Evolutionary conservation across 2,329 filamentous ascomycete genomes (phyloP), one percentile per base, ranked within the genome.

Genomic region (Trichoderma sp.): DNA sequence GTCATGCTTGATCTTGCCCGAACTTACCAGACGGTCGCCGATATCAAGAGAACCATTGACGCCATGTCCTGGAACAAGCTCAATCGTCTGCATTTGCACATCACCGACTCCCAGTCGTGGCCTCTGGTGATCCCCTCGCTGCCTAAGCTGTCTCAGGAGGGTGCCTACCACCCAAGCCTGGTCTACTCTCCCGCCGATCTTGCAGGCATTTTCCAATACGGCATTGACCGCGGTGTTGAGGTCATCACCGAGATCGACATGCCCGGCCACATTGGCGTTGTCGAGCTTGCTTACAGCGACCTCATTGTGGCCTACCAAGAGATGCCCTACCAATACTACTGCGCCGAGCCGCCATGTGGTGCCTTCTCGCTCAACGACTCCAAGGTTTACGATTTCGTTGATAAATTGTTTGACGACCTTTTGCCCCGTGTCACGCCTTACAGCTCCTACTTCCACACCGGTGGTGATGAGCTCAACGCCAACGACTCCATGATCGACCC

Each of bases 21-120:
- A 69, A 90, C 89, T 75, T 95, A 85, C 80, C 92, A 90, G 78
- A 84, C 87, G 1, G 81, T 92, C 32, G 77, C 83, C 6, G 87
- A 91, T 74, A 89, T 97, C 73, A 84, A 89, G 75, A 88, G 89
- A 61, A 92, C 89, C 67, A 91, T 97, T 72, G 91, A 96, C 75
- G 91, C 89, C 55, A 80, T 91, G 72, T 83, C 90, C 3, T 93
- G 89, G 86, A 93, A 90, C 82, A 96, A 96, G 82, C 86, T 96
- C 83, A 96, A 96, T 81, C 85, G 89, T 10, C 84, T 96, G 67
- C 93, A 96, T 79, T 82, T 95, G 66, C 93, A 96, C 82, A 85
- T 90, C 69, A 95, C 92, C 5, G 93, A 96, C 79, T 89, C 90
- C 14, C 93, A 96, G 79, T 91, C 92, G 7, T 96, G 93, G 91